A percentile compares a stretch with the other conserved stretches of the same genome.
phyloP scores from a whole-genome alignment of 305 asterid genomes.

The Fraxinus albicans region DNA sequence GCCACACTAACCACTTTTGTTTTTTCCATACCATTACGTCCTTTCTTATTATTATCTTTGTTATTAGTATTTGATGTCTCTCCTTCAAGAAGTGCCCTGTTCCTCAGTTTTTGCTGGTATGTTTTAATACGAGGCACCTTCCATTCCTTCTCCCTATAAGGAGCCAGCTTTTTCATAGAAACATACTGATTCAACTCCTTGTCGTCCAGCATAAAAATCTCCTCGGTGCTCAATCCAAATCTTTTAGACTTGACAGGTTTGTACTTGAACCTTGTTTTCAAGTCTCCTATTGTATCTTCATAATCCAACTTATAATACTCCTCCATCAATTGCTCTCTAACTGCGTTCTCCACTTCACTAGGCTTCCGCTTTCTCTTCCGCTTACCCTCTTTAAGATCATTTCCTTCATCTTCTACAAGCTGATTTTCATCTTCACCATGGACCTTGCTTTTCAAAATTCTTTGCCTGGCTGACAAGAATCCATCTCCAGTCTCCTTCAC shows the following conservation, averaged over 20 bases:
- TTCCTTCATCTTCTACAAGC: slow-evolving; percentile 31
- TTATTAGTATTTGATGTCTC: slow-evolving; percentile 22
- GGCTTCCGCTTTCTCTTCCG: slow-evolving; percentile 60
- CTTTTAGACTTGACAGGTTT: slow-evolving; percentile 59
- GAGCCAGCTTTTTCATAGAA: slow-evolving; percentile 75
- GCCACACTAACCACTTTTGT: slow-evolving; percentile 24
- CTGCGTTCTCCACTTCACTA: slow-evolving; percentile 63
- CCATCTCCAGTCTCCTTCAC: slow-evolving; percentile 41
- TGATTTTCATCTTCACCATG: slow-evolving; percentile 29
- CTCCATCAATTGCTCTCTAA: slow-evolving; percentile 64
- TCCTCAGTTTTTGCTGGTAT: slow-evolving; percentile 40
- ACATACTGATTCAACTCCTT: slow-evolving; percentile 80
- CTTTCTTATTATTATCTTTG: slow-evolving; percentile 29
- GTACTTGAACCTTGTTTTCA: slow-evolving; percentile 87
- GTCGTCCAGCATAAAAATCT: slow-evolving; percentile 60
- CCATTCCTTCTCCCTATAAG: slow-evolving; percentile 84
- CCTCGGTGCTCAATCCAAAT: slow-evolving; percentile 58
- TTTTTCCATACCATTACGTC: slow-evolving; percentile 23
- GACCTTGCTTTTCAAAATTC: slow-evolving; percentile 34
- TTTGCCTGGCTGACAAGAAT: slow-evolving; percentile 50
- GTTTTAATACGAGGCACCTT: slow-evolving; percentile 64
- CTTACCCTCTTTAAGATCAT: slow-evolving; percentile 46
- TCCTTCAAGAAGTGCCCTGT: slow-evolving; percentile 22
- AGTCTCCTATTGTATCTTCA: slow-evolving; percentile 79
- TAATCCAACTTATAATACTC: slow-evolving; percentile 90